Evolutionary conservation across 78 protist genomes (phyloP).

Genomic region (Dictyostelium capitatum): DNA sequence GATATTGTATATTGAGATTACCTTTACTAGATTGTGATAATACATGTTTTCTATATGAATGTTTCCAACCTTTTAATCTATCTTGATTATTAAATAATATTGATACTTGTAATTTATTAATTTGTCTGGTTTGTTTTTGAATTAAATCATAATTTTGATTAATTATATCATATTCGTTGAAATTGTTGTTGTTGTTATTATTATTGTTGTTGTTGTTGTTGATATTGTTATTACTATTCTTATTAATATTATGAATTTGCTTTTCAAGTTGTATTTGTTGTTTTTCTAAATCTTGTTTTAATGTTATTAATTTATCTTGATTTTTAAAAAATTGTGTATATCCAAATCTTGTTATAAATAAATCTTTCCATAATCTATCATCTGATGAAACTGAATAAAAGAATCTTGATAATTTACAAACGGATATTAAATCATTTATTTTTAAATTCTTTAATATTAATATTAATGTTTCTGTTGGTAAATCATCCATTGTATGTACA

Average conservation of each 20-base stretch:
- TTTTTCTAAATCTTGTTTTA: neutral
- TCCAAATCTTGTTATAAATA: neutral
- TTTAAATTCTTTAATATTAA: constrained; percentile 10
- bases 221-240: neutral
- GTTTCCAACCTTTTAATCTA: constrained; percentile 43
- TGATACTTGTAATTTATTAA: neutral
- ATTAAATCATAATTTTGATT: neutral
- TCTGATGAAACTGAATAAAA: neutral
- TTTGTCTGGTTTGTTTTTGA: neutral
- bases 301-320: neutral
- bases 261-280: neutral
- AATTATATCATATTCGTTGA: neutral
- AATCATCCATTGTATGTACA: neutral
- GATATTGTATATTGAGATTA: neutral
- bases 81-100: neutral
- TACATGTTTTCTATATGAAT: constrained; percentile 1
- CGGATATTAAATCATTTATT: neutral
- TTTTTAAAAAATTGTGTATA: neutral
- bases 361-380: constrained; percentile 28
- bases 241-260: neutral
- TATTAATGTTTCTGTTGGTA: constrained; percentile 26
- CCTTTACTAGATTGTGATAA: constrained; percentile 19
- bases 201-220: neutral
- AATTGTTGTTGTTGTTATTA: neutral
- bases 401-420: neutral